Conservation (phyloP, 495 filamentous ascomycete genomes). For the Tuber microsphaerosporum region DNA sequence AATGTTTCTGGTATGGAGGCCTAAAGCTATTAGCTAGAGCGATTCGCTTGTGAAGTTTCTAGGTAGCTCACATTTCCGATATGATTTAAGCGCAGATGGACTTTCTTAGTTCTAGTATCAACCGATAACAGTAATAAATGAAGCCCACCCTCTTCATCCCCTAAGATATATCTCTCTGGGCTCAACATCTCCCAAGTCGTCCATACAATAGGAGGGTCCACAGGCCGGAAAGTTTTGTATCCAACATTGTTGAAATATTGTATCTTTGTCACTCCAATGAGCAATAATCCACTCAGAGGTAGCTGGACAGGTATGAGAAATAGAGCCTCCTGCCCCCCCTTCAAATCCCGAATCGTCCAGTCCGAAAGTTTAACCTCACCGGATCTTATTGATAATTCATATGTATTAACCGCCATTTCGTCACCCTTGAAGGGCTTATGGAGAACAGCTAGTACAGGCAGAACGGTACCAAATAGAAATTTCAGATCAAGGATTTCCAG, state of each 20-base stretch:
- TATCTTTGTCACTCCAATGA: constrained; percentile 78
- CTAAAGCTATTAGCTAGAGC: constrained; percentile 13
- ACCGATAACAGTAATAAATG: constrained; percentile 48
- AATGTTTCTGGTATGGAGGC: constrained; percentile 68
- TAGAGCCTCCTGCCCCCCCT: constrained; percentile 50
- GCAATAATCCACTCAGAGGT: constrained; percentile 61
- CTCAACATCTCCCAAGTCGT: constrained; percentile 83
- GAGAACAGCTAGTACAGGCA: constrained; percentile 73
- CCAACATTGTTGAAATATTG: constrained; percentile 69
- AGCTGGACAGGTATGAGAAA: constrained; percentile 77
- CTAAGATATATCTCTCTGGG: constrained; percentile 70
- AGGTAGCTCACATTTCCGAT: constrained; percentile 48
- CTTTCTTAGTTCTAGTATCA: constrained; percentile 51
- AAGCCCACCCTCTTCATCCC: constrained; percentile 79
- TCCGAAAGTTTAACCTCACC: neutral
- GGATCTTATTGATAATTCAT: constrained; percentile 44
- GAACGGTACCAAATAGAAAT: constrained; percentile 69
- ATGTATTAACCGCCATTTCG: constrained; percentile 55
- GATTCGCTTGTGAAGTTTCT: neutral
- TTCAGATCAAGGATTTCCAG: constrained; percentile 74
- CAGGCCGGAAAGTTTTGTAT: constrained; percentile 52
- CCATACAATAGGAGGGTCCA: constrained; percentile 72
- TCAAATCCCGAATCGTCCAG: neutral
- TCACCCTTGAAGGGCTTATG: constrained; percentile 67
- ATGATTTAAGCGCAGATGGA: constrained; percentile 58